Percentiles rank a stretch among this genome's conserved stretches.
These are phyloP conservation scores for Aspergillus ruber DNA, from an alignment of 2,329 filamentous ascomycete genomes.

Conservation along the genomic window DNA sequence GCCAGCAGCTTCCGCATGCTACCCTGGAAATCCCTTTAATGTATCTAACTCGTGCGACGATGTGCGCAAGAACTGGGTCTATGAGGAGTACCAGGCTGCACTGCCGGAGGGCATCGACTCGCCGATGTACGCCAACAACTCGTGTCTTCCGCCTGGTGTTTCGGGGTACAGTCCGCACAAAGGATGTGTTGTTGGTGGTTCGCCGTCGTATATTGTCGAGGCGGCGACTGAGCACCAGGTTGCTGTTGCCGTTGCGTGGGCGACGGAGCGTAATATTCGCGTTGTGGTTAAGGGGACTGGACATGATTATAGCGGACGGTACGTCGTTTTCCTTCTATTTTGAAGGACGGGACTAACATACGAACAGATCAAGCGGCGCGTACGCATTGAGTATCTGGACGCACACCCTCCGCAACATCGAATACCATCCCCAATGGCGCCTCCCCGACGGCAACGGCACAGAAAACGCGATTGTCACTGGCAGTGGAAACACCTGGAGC, in stretches of 20 bases:
- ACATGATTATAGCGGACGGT: conserved; percentile 20
- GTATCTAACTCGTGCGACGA: conserved; percentile 18
- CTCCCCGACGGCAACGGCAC: conserved; percentile 7
- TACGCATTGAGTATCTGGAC: conserved; percentile 44
- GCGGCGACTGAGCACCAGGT: conserved; percentile 24
- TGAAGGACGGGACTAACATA: not conserved
- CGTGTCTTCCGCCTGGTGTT: conserved; percentile 23
- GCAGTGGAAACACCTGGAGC: conserved; percentile 14
- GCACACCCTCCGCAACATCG: conserved; percentile 36
- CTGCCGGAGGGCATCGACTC: conserved; percentile 27
- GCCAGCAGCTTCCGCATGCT: conserved; percentile 28
- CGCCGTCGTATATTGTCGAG: conserved; percentile 29
- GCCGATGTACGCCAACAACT: conserved; percentile 26
- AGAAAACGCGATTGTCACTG: conserved; percentile 9
- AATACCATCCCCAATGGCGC: conserved; percentile 13
- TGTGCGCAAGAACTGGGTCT: conserved; percentile 23
- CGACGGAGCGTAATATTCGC: conserved; percentile 13
- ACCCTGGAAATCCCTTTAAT: conserved; percentile 19
- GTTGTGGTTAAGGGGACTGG: conserved; percentile 21
- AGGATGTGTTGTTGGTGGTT: conserved; percentile 23
- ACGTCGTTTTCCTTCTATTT: not conserved
- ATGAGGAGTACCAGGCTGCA: conserved; percentile 21
- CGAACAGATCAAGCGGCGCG: conserved; percentile 33
- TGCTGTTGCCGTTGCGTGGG: conserved; percentile 23
- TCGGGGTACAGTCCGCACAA: conserved; percentile 16